Base-by-base conservation (phyloP, 495 filamentous ascomycete genomes). In the Xylaria intraflava region DNA sequence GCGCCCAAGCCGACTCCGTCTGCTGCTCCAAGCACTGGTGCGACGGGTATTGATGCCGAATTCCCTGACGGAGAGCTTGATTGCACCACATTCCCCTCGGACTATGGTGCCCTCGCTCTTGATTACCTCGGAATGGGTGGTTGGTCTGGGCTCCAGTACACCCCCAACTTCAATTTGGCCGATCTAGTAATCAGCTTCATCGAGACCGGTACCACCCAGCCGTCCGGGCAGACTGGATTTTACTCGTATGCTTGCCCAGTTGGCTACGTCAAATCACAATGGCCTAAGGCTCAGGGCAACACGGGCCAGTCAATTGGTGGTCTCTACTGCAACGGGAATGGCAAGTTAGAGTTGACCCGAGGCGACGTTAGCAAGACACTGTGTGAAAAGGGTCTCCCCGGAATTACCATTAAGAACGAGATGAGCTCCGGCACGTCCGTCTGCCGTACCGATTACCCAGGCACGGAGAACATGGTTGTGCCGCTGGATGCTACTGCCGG, bases 361-460 rank as follows among this genome's bases (percentile, higher is more conserved):
- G 61, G 77, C 20, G 58, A 57, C n/a, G 67, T 81, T 47, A 76
- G 71, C 36, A 83, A 81, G 52, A 82, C 75, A 55, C 83, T 98
- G 26, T 98, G 93, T 72, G 84, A 86, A 56, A 49, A 68, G 23
- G 93, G 92, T 53, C 78, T 80, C 48, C 80, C 81, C 24, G 81
- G 83, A 60, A 79, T 95, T 51, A 72, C 75, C 45, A 79, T 94
- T 50, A 65, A 82, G 68, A 98, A 96, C 75, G 78, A 82, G 44
- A 69, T 97, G 29, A 61, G 63, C 33, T 53, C 76, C 12, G 70
- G 77, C 30, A 84, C 87, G 38, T 79, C 89, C 39, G 75, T 96
- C 55, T 98, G 93, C 81, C 89, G 90, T 66, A 97, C 93, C 45
- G 90, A 97, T 65, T 98, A 98, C 69, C 93, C 93, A 51, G 93